Evolutionary conservation across 441 rosid genomes (phyloP).

Genomic region (Gossypium gossypioides): DNA sequence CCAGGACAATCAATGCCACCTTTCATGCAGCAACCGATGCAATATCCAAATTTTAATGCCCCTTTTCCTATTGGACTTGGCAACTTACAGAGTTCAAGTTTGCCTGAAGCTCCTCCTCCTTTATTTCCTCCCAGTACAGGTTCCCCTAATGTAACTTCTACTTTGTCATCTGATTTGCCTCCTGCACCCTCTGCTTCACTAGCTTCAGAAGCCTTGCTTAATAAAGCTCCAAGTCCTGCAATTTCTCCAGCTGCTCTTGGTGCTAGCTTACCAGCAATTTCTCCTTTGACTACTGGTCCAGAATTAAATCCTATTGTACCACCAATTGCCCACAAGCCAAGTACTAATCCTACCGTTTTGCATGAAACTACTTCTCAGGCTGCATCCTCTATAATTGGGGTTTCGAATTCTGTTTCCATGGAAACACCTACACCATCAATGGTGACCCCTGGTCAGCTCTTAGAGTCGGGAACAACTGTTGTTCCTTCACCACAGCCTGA

Average conservation of each 20-base stretch:
- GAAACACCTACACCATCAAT: constrained; percentile 48
- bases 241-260: constrained; percentile 38
- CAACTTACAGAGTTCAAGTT: constrained; percentile 31
- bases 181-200: constrained; percentile 41
- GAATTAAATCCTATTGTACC: constrained; percentile 36
- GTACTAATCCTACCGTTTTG: constrained; percentile 30
- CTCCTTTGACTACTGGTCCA: constrained; percentile 35
- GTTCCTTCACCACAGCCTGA: constrained; percentile 41
- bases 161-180: constrained; percentile 29
- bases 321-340: constrained; percentile 35
- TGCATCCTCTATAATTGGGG: constrained; percentile 30
- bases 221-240: constrained; percentile 32
- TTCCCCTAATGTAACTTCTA: constrained; percentile 20
- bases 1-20: constrained; percentile 61
- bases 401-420: constrained; percentile 29
- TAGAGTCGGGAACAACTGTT: constrained; percentile 45
- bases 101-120: constrained; percentile 49
- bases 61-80: constrained; percentile 42
- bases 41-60: constrained; percentile 56
- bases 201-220: constrained; percentile 49
- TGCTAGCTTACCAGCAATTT: constrained; percentile 35
- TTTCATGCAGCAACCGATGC: constrained; percentile 63
- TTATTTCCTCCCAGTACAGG: constrained; percentile 31
- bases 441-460: constrained; percentile 66
- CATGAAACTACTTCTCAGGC: constrained; percentile 35